phyloP scores from a whole-genome alignment of 345 rosid species.

The Anacardium occidentale region DNA sequence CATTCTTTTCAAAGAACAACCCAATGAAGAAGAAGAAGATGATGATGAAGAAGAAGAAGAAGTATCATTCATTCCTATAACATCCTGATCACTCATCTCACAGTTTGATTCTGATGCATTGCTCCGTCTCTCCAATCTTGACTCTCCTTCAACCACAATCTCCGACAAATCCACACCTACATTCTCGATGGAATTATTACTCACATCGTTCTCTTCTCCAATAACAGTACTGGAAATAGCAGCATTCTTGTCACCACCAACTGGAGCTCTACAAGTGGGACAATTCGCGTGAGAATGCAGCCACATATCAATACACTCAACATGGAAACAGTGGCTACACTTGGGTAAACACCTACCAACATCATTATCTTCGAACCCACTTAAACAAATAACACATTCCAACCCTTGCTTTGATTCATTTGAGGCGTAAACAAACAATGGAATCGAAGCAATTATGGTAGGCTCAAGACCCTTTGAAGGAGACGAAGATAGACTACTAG shows the following conservation, averaged over 20 bases:
- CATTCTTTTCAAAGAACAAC: constrained; percentile 61
- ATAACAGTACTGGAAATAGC: background rate
- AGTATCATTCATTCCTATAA: constrained; percentile 19
- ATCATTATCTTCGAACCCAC: constrained; percentile 58
- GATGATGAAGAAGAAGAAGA: constrained; percentile 24
- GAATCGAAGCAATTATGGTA: constrained; percentile 60
- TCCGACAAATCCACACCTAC: constrained; percentile 19
- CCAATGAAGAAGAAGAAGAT: constrained; percentile 33
- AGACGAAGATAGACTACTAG: background rate
- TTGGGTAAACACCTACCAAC: constrained; percentile 51
- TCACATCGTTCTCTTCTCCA: constrained; percentile 20
- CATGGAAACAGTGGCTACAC: constrained; percentile 76
- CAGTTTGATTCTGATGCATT: constrained; percentile 21
- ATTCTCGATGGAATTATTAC: constrained; percentile 18
- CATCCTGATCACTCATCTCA: constrained; percentile 24
- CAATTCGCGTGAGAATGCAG: constrained; percentile 63
- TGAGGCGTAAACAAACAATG: constrained; percentile 50
- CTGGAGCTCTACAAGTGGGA: constrained; percentile 65
- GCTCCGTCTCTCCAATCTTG: constrained; percentile 31
- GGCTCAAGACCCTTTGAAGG: constrained; percentile 58
- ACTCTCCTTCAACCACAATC: constrained; percentile 22
- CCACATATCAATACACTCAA: constrained; percentile 88
- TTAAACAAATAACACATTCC: constrained; percentile 77
- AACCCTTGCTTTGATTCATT: constrained; percentile 26
- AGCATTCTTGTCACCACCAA: constrained; percentile 20